Conservation (phyloP, 2,329 filamentous ascomycete genomes). For the Metarhizium sp. region DNA sequence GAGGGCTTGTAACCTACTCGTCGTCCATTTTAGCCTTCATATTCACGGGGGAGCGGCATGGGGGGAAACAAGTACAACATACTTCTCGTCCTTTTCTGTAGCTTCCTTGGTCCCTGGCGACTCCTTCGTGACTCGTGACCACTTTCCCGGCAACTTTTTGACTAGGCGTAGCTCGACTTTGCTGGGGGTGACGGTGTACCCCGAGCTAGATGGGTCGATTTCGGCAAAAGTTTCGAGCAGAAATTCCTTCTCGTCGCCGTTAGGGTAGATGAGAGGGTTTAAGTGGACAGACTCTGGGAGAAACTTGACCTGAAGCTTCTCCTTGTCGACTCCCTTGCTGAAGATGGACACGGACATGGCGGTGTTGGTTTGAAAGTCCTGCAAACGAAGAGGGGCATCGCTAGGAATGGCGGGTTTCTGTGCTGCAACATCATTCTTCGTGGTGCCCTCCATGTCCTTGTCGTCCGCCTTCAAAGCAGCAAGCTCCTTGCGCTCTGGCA, state of each 20-base stretch:
- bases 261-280: constrained; percentile 23
- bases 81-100: background rate
- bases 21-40: no score
- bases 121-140: constrained; percentile 34
- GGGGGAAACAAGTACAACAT: background rate
- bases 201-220: constrained; percentile 53
- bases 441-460: background rate
- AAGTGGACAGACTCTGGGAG: constrained; percentile 16
- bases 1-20: background rate
- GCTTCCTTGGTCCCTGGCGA: background rate
- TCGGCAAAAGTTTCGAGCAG: constrained; percentile 55
- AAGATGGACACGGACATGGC: constrained; percentile 31
- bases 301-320: constrained; percentile 29
- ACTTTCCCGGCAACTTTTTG: constrained; percentile 61
- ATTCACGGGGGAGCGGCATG: no score
- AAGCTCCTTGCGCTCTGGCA: constrained; percentile 22
- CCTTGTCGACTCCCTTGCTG: constrained; percentile 31
- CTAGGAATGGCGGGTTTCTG: constrained; percentile 12
- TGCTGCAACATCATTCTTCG: background rate
- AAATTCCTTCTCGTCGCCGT: constrained; percentile 51
- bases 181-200: constrained; percentile 57
- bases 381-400: constrained; percentile 17
- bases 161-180: constrained; percentile 71
- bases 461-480: constrained; percentile 9
- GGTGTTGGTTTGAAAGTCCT: constrained; percentile 26